Evolutionary conservation across 768 basidiomycete genomes (phyloP), one percentile per base, ranked within the genome.

Genomic region (Xerocomus brunneocitrinus): DNA sequence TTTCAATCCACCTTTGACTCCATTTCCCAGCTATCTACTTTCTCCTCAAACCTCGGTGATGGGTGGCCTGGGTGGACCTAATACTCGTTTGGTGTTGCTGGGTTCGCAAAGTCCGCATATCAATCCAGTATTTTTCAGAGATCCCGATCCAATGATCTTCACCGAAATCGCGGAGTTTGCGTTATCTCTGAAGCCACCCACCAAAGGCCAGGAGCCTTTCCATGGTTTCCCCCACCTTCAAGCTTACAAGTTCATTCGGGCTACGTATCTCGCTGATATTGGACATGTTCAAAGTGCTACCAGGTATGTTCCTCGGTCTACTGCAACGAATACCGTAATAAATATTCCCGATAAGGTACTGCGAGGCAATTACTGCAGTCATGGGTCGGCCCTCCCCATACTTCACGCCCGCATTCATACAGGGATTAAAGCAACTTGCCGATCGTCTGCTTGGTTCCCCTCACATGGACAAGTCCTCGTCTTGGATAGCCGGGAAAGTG

Each of bases 151-250:
- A 3, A 74, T 93, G 47, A 81, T 95, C 54, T 81, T 97, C 58
- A 85, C 93, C 3, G 97, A 99, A 72, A 85, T 97, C 45, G 74
- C 85, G 13, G 97, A 99, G 72, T 98, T 92, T 67, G 95, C 91
- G 0, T 64, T 93, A 42, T 91, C 91, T 6, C 71, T 95, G 36
- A 75, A 80, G n/a, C 72, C 86, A 4, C 69, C 79, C 1, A 62
- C 76, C 2, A 97, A 97, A 71, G 91, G 94, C 12, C 91, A 94
- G 64, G 95, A 98, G 47, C 60, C 82, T 4, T 95, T 92, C 66
- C 70, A 73, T 47, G 95, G 95, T 1, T 70, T 98, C 19, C 82
- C 90, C 8, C 87, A 93, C 63, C 74, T 98, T 27, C 90, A 98
- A 69, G 83, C 91, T 3, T 97, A 92, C 73, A 84, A 89, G 50